A percentile compares a stretch with the other conserved stretches of the same genome.
These are phyloP conservation scores for Boletus speciosus DNA, from an alignment of 768 basidiomycete genomes.

Conservation along the genomic window DNA sequence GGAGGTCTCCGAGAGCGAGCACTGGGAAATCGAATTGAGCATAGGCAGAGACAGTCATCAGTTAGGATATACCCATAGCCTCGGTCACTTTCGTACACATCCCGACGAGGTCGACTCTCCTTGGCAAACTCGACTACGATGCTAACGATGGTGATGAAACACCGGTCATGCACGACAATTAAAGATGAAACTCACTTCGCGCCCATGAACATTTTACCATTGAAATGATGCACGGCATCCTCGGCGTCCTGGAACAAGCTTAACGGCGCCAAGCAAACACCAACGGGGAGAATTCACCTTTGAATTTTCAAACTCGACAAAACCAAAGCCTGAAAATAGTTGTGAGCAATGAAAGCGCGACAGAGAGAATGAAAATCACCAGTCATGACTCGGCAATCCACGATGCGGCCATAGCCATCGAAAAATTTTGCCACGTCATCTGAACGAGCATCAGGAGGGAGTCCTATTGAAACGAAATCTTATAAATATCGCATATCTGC, in stretches of 20 bases:
- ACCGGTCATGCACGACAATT: not conserved
- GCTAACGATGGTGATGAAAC: conserved; percentile 38
- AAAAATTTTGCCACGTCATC: conserved; percentile 88
- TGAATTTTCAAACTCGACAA: conserved; percentile 90
- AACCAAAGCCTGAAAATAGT: conserved; percentile 73
- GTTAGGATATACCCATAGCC: conserved; percentile 48
- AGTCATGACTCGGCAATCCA: conserved; percentile 93
- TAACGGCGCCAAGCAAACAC: conserved; percentile 4
- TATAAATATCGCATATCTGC: conserved; percentile 4
- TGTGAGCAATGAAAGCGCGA: conserved; percentile 12
- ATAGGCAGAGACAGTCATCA: conserved; percentile 1
- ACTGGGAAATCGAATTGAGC: conserved; percentile 34
- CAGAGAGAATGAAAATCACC: conserved; percentile 46
- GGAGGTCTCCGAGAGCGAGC: conserved; percentile 73
- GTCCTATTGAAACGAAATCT: conserved; percentile 42
- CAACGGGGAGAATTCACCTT: conserved; percentile 42
- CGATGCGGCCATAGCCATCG: conserved; percentile 83
- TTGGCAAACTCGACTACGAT: conserved; percentile 97
- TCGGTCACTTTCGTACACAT: conserved; percentile 59
- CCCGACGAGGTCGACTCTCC: conserved; percentile 83
- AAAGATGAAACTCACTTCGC: conserved; percentile 43
- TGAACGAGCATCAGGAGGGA: conserved; percentile 78
- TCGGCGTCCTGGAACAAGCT: conserved; percentile 74
- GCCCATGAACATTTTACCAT: conserved; percentile 88
- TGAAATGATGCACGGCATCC: conserved; percentile 83